phyloP scores from a whole-genome alignment of 2,329 filamentous ascomycete genomes.

The Pleomassaria siparia region DNA sequence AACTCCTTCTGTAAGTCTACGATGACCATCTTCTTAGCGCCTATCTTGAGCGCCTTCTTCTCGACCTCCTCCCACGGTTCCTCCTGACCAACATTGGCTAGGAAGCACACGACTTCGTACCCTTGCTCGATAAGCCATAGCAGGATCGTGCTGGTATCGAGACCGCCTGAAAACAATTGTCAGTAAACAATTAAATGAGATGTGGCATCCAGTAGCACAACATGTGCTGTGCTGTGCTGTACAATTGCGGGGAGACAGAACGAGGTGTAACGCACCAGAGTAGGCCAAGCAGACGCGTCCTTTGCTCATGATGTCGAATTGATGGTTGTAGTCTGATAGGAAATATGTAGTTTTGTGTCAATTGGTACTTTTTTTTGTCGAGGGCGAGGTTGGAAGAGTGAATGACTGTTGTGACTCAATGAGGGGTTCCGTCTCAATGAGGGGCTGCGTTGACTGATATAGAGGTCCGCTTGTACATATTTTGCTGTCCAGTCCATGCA shows the following conservation, averaged over 20 bases:
- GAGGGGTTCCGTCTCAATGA: neutral
- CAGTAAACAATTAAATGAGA: no score
- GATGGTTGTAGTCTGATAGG: neutral
- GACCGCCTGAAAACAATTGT: conserved; percentile 47
- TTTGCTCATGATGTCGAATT: conserved; percentile 35
- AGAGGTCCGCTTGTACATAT: neutral
- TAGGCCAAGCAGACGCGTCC: conserved; percentile 54
- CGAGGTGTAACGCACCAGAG: conserved; percentile 37
- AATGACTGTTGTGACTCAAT: neutral
- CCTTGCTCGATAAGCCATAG: conserved; percentile 43
- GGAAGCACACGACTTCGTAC: conserved; percentile 66
- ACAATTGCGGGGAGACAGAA: neutral
- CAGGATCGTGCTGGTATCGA: conserved; percentile 58
- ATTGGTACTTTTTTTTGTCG: conserved; percentile 8
- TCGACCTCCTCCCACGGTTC: conserved; percentile 57
- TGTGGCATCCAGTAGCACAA: no score
- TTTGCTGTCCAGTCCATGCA: no score
- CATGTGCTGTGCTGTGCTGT: no score
- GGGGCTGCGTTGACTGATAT: neutral
- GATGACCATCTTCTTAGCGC: conserved; percentile 65
- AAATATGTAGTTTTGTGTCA: neutral
- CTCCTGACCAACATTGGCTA: conserved; percentile 62
- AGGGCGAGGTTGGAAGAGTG: neutral
- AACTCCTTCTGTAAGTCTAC: conserved; percentile 73
- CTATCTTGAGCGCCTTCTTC: conserved; percentile 70